These are phyloP conservation scores for Rutidosis leptorrhynchoides DNA, from an alignment of 129 eudicot genomes.

Conservation along the genomic window DNA sequence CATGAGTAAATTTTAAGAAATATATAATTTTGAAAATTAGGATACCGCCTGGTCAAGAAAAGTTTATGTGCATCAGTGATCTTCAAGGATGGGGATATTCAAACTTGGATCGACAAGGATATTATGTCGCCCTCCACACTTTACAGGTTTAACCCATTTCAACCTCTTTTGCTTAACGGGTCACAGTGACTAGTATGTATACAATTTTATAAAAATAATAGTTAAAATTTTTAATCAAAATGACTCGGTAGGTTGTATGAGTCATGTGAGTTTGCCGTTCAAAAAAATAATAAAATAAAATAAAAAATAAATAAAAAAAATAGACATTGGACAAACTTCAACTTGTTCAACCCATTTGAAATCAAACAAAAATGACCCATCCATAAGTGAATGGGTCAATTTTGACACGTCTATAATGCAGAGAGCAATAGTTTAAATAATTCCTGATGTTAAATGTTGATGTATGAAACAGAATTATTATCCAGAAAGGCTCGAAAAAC, in stretches of 20 bases:
- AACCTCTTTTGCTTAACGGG: too few relatives aligned
- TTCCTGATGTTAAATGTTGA: slow-evolving; percentile 9
- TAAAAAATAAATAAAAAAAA: too few relatives aligned
- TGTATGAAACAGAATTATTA: slow-evolving; percentile 67
- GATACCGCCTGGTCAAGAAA: slow-evolving; percentile 85
- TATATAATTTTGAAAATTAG: too few relatives aligned
- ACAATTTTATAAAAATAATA: too few relatives aligned
- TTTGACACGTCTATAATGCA: background rate
- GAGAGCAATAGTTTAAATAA: slow-evolving; percentile 3
- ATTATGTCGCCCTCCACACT: slow-evolving; percentile 64
- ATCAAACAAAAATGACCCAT: background rate
- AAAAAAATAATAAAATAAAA: too few relatives aligned
- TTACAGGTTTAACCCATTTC: slow-evolving; percentile 53
- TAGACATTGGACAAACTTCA: too few relatives aligned
- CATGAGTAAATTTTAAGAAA: too few relatives aligned
- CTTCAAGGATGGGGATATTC: slow-evolving; percentile 85
- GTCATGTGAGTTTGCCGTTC: too few relatives aligned
- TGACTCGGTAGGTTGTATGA: background rate
- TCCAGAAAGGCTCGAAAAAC: slow-evolving; percentile 84
- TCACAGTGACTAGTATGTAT: too few relatives aligned
- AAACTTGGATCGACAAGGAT: slow-evolving; percentile 77
- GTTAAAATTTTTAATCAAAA: too few relatives aligned
- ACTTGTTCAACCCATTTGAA: too few relatives aligned
- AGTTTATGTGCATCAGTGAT: slow-evolving; percentile 67
- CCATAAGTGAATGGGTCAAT: background rate